Percentiles rank a stretch among this genome's conserved stretches.
Evolutionary conservation across 1,139 yeast genomes (phyloP).

Genomic region (Spencermartinsiella ligniputridi): DNA sequence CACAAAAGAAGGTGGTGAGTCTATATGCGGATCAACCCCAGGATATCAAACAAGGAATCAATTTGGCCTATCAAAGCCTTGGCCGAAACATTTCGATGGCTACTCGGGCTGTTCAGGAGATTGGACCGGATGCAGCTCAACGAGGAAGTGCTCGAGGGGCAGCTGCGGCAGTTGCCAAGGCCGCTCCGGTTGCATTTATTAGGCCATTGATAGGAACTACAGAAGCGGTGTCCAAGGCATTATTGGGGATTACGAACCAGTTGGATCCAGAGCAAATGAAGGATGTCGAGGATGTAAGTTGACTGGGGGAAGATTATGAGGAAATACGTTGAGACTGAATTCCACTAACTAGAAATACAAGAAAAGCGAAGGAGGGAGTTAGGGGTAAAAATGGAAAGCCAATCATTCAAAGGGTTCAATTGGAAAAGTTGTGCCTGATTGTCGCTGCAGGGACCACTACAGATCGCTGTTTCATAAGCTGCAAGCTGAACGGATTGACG

Average conservation of each 20-base stretch:
- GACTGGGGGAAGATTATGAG: too few species aligned
- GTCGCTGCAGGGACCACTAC: too few species aligned
- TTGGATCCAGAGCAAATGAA: constrained; percentile 59
- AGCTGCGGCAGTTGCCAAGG: constrained; percentile 61
- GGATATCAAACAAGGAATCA: constrained; percentile 64
- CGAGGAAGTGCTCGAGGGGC: constrained; percentile 55
- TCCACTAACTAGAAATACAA: constrained; percentile 11
- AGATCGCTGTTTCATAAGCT: too few species aligned
- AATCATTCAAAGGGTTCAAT: too few species aligned
- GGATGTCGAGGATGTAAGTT: constrained; percentile 43
- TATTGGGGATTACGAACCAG: constrained; percentile 80
- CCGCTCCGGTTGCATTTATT: constrained; percentile 74
- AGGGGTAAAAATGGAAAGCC: background rate
- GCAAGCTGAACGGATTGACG: too few species aligned
- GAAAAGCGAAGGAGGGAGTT: background rate
- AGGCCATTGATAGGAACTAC: constrained; percentile 92
- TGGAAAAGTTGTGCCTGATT: too few species aligned
- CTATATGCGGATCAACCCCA: constrained; percentile 83
- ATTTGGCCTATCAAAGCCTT: constrained; percentile 65
- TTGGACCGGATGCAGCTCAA: constrained; percentile 57
- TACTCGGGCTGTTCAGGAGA: constrained; percentile 53
- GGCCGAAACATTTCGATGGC: constrained; percentile 69
- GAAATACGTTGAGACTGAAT: too few species aligned
- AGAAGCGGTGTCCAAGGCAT: constrained; percentile 77
- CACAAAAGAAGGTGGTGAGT: constrained; percentile 46